Base-by-base conservation (phyloP, 768 basidiomycete genomes). In the Pulveroboletus sp. region DNA sequence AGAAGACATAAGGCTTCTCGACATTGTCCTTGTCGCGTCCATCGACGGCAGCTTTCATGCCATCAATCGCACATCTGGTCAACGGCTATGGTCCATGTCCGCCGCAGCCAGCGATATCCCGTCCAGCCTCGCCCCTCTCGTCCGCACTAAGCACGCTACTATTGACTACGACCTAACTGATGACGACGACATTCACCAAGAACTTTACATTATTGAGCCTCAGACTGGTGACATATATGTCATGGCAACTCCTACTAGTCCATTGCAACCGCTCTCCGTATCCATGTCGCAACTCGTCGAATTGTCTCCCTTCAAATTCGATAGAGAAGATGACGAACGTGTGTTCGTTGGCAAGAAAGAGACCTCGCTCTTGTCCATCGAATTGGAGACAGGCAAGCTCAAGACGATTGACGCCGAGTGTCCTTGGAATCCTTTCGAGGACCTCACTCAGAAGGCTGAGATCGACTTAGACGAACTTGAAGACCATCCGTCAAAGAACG, bases 21-120 rank as follows among this genome's bases (percentile, higher is more conserved):
- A 95, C 60, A 79, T 89, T 47, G 87, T 96, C 26, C 80, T 99
- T 15, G 79, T 95, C 10, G 90, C 93, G 1, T 93, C 93, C 7
- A 84, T 99, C 26, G 94, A 98, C 69, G 95, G 95, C 24, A 91
- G 84, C 50, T 84, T 99, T 31, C 94, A 97, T 73, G 96, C 93
- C 0, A 76, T 98, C 56, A 93, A 95, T 62, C 76, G 95, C 53
- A 84, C 86, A 0, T 85, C 86, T 0, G 95, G 95, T 0, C 78
- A 79, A 14, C 75, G 80, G 8, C 73, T 93, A 0, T 99, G 95
- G 95, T 92, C 91, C 32, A 88, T 93, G 83, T 79, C 84, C 8
- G 79, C 83, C 14, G 76, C 77, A 41, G 68, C 80, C 36, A 63
- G 74, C 26, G 61, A 43, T 14, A 66, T 73, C 7, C 79, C 82